Conservation (phyloP, 805 yeast species). For the Yamadazyma kitorensis region DNA sequence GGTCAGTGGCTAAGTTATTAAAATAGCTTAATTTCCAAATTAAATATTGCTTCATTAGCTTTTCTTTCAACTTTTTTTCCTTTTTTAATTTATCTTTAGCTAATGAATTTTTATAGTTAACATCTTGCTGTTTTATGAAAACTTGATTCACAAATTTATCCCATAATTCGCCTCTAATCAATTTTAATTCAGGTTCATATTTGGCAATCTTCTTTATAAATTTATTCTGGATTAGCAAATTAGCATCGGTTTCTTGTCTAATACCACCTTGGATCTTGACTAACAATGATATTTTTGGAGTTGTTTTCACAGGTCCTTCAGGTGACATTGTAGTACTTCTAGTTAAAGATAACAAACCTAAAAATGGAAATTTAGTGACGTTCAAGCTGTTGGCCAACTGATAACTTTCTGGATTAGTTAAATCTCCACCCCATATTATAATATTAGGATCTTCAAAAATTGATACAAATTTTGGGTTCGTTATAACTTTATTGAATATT, state of each 20-base stretch:
- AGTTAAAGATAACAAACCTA: constrained; percentile 73
- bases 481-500: constrained; percentile 54
- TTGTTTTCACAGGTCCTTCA: constrained; percentile 49
- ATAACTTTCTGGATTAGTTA: constrained; percentile 75
- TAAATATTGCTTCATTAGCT: constrained; percentile 38
- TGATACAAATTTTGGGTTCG: constrained; percentile 47
- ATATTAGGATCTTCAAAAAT: constrained; percentile 42
- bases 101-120: constrained; percentile 70
- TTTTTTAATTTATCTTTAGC: constrained; percentile 60
- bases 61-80: constrained; percentile 22
- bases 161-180: constrained; percentile 61
- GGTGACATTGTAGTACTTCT: constrained; percentile 53
- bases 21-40: constrained; percentile 25
- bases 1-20: constrained; percentile 14
- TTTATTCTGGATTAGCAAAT: constrained; percentile 33
- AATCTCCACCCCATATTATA: constrained; percentile 85
- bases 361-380: constrained; percentile 75
- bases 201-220: constrained; percentile 47
- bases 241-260: constrained; percentile 36
- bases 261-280: constrained; percentile 63
- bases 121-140: constrained; percentile 70
- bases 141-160: constrained; percentile 56
- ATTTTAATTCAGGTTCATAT: constrained; percentile 58
- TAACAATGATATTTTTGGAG: constrained; percentile 60
- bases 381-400: constrained; percentile 76